Conservation (phyloP, 2,329 filamentous ascomycete species). For the Capronia coronata region DNA sequence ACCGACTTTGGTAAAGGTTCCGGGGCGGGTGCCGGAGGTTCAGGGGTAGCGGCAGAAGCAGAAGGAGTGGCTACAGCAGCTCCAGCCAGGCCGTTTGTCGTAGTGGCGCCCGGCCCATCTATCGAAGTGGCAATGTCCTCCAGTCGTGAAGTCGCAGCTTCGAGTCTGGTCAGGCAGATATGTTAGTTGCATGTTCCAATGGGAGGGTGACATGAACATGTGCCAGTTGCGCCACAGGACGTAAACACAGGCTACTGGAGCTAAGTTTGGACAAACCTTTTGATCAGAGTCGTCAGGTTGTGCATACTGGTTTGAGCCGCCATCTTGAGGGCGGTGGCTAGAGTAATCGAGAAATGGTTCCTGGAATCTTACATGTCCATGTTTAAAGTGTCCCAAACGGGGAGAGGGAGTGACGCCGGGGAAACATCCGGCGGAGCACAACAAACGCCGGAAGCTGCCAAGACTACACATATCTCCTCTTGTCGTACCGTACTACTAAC, state of each 20-base stretch:
- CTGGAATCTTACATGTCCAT: slow-evolving; percentile 3
- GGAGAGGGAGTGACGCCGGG: neutral
- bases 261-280: slow-evolving; percentile 61
- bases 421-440: neutral
- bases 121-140: slow-evolving; percentile 87
- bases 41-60: slow-evolving; percentile 33
- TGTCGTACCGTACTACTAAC: too few relatives aligned
- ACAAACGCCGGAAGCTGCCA: too few relatives aligned
- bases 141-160: slow-evolving; percentile 90
- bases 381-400: slow-evolving; percentile 9
- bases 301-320: slow-evolving; percentile 62
- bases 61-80: slow-evolving; percentile 32
- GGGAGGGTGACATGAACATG: slow-evolving; percentile 11
- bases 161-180: slow-evolving; percentile 58
- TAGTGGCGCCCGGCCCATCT: slow-evolving; percentile 40
- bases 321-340: slow-evolving; percentile 17
- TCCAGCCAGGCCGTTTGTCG: slow-evolving; percentile 34
- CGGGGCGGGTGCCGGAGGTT: slow-evolving; percentile 38
- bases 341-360: slow-evolving; percentile 8
- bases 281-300: slow-evolving; percentile 94
- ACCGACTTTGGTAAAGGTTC: slow-evolving; percentile 68
- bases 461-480: too few relatives aligned
- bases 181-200: slow-evolving; percentile 16
- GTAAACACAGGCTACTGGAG: neutral
- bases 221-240: slow-evolving; percentile 25